Evolutionary conservation across 108 stramenopile species (phyloP).

Genomic region (Aurantiochytrium sp.): DNA sequence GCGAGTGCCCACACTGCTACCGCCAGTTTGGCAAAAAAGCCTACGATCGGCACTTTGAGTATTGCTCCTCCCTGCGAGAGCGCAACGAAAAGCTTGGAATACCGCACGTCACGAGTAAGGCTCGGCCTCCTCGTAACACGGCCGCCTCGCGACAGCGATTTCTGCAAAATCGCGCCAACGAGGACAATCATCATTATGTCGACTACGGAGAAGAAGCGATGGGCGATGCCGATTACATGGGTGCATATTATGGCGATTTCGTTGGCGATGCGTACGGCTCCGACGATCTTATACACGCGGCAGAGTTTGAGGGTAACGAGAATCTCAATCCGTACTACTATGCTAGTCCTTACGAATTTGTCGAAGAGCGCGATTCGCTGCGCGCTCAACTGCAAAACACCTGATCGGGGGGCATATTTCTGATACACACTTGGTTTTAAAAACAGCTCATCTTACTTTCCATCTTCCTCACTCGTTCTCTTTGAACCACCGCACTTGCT

Average conservation of each 20-base stretch:
- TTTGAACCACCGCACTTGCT: too few species aligned
- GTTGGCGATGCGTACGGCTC: neutral
- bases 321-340: neutral
- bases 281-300: neutral
- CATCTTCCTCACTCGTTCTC: too few species aligned
- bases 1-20: neutral
- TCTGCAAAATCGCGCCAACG: neutral
- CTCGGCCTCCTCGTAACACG: neutral
- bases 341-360: neutral
- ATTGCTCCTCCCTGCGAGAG: neutral
- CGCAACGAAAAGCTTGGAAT: neutral
- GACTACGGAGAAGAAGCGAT: too few species aligned
- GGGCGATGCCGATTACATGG: too few species aligned
- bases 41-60: neutral
- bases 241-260: too few species aligned
- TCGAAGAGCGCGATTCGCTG: neutral
- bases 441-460: too few species aligned
- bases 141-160: too few species aligned
- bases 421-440: too few species aligned
- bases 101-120: neutral
- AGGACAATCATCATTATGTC: neutral
- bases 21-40: constrained; percentile 2
- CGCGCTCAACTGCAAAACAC: neutral
- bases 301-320: neutral
- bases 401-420: neutral